Evolutionary conservation across 345 rosid species (phyloP).

Genomic region (Populus ilicifolia): DNA sequence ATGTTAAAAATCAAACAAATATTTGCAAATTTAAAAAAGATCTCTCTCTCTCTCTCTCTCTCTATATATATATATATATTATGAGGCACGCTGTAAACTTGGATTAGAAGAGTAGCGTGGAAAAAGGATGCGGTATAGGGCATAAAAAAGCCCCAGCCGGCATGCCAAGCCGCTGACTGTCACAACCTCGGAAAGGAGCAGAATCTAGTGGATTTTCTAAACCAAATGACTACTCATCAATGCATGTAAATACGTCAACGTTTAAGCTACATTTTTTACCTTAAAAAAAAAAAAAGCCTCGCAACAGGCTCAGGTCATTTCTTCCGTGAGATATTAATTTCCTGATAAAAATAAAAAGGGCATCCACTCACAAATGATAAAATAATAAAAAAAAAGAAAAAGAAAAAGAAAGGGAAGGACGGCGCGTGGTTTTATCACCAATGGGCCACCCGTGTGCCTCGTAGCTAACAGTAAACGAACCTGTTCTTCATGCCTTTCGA

Average conservation of each 20-base stretch:
- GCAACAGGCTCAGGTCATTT: background rate
- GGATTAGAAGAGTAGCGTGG: background rate
- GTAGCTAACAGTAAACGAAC: conserved; percentile 21
- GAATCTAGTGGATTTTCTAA: conserved; percentile 9
- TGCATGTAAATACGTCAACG: background rate
- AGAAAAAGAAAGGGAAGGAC: background rate
- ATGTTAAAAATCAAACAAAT: no score
- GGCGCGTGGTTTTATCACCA: conserved; percentile 11
- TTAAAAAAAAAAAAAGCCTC: no score
- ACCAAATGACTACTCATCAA: background rate
- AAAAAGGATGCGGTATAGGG: background rate
- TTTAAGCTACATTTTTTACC: no score
- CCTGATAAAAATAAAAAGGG: background rate
- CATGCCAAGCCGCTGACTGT: background rate
- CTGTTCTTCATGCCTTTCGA: conserved; percentile 2
- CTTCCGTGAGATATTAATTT: background rate
- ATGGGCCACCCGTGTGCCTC: background rate
- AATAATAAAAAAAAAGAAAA: background rate
- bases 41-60: no score
- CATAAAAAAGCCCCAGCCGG: conserved; percentile 6
- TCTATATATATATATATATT: no score
- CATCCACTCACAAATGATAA: background rate
- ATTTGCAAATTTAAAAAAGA: no score
- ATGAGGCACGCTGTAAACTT: no score
- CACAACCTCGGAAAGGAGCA: background rate